Conservation (phyloP, 78 protist species). For the Corallochytrium limacisporum region DNA sequence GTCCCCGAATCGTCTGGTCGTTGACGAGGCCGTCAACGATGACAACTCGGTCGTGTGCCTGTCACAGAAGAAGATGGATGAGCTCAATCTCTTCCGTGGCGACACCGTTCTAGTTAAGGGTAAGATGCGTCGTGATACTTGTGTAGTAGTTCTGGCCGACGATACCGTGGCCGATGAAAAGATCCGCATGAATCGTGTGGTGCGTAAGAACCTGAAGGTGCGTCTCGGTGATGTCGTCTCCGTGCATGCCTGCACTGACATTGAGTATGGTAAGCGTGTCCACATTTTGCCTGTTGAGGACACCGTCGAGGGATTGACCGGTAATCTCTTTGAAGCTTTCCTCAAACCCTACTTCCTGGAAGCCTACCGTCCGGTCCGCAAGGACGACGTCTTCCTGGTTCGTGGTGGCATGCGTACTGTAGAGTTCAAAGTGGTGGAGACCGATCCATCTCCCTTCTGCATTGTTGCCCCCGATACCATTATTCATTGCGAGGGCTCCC, state of each 20-base stretch:
- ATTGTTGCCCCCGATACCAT: slow-evolving; percentile 88
- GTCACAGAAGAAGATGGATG: slow-evolving; percentile 58
- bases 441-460: slow-evolving; percentile 83
- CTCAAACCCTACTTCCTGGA: slow-evolving; percentile 97
- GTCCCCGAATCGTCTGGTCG: slow-evolving; percentile 87
- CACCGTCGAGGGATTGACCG: slow-evolving; percentile 94
- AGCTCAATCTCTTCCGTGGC: slow-evolving; percentile 88
- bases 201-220: slow-evolving; percentile 36
- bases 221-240: slow-evolving; percentile 91
- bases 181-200: slow-evolving; percentile 77
- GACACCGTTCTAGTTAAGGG: slow-evolving; percentile 92
- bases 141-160: slow-evolving; percentile 84
- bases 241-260: slow-evolving; percentile 78
- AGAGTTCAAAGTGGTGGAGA: slow-evolving; percentile 97
- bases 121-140: slow-evolving; percentile 91
- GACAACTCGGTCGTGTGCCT: slow-evolving; percentile 92
- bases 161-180: slow-evolving; percentile 67
- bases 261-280: slow-evolving; percentile 77
- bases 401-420: slow-evolving; percentile 99
- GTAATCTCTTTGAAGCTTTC: slow-evolving; percentile 94
- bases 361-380: slow-evolving; percentile 98
- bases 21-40: slow-evolving; percentile 91
- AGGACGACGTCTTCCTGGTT: slow-evolving; percentile 75
- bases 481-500: slow-evolving; percentile 99
- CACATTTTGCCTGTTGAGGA: slow-evolving; percentile 99